Evolutionary conservation across 2,329 filamentous ascomycete species (phyloP).

Genomic region (Epichloe gansuensis): DNA sequence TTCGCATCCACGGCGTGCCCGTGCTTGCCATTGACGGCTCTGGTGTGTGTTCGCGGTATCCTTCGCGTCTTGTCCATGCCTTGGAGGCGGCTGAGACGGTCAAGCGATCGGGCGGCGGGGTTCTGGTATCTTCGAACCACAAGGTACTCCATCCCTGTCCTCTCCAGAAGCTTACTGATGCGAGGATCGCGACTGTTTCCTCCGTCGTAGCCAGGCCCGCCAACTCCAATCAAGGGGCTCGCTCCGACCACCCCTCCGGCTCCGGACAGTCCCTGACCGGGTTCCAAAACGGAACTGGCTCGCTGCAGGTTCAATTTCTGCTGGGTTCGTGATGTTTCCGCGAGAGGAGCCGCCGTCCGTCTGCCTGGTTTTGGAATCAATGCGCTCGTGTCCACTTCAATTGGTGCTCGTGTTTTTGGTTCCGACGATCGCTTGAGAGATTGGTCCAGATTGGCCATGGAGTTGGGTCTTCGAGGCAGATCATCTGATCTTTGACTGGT

Average conservation of each 20-base stretch:
- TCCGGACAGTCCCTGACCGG: slow-evolving; percentile 31
- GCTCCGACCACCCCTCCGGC: slow-evolving; percentile 27
- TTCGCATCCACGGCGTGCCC: slow-evolving; percentile 14
- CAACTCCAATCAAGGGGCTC: slow-evolving; percentile 37
- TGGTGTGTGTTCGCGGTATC: slow-evolving; percentile 30
- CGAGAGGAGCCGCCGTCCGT: slow-evolving; percentile 27
- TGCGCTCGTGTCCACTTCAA: slow-evolving; percentile 29
- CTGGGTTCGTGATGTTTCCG: slow-evolving; percentile 54
- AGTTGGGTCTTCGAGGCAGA: slow-evolving; percentile 27
- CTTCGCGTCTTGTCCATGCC: slow-evolving; percentile 36
- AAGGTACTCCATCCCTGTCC: slow-evolving; percentile 60
- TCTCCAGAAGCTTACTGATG: slow-evolving; percentile 51
- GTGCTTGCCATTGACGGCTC: slow-evolving; percentile 25
- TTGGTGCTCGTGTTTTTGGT: slow-evolving; percentile 10
- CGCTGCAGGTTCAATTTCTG: slow-evolving; percentile 65
- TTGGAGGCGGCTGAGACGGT: slow-evolving; percentile 31
- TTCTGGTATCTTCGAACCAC: slow-evolving; percentile 62
- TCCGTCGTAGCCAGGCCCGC: slow-evolving; percentile 42
- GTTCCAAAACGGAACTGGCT: slow-evolving; percentile 59
- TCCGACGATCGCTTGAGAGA: slow-evolving; percentile 12
- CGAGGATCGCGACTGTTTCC: slow-evolving; percentile 43
- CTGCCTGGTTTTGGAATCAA: slow-evolving; percentile 32
- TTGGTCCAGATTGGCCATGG: slow-evolving; percentile 24
- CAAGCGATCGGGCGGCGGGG: slow-evolving; percentile 51
- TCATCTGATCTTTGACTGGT: slow-evolving; percentile 19